These are phyloP conservation scores for Chlorociboria aeruginascens DNA, from an alignment of 495 filamentous ascomycete species.

Conservation along the genomic window DNA sequence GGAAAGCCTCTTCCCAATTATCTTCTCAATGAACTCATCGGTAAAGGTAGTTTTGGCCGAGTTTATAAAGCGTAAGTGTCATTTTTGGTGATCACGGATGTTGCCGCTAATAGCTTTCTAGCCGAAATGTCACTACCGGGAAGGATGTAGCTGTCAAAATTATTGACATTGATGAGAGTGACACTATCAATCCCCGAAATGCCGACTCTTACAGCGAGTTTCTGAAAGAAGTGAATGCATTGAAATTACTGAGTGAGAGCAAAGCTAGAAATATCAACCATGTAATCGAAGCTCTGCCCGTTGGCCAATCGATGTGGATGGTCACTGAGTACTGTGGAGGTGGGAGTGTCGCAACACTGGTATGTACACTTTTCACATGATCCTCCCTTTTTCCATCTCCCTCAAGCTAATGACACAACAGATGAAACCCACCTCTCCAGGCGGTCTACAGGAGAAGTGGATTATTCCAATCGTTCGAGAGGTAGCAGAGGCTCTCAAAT, in stretches of 20 bases:
- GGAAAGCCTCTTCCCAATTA: conserved; percentile 45
- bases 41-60: conserved; percentile 89
- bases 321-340: conserved; percentile 93
- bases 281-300: conserved; percentile 73
- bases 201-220: conserved; percentile 74
- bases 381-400: background rate
- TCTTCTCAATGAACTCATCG: conserved; percentile 77
- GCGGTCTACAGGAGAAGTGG: conserved; percentile 75
- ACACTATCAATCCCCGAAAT: conserved; percentile 61
- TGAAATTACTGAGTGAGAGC: conserved; percentile 72
- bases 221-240: conserved; percentile 76
- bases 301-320: conserved; percentile 87
- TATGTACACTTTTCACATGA: conserved; percentile 23
- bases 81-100: background rate
- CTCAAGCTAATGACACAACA: conserved; percentile 1
- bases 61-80: conserved; percentile 72
- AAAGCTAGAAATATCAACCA: conserved; percentile 86
- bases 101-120: conserved; percentile 16
- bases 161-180: conserved; percentile 82
- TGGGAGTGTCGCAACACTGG: conserved; percentile 85
- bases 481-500: conserved; percentile 70
- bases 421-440: conserved; percentile 50
- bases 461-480: conserved; percentile 85
- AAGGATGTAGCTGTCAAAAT: conserved; percentile 85
- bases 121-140: conserved; percentile 41